phyloP scores from a whole-genome alignment of 1,284 basidiomycete species.

The Melampsora larici-populina region DNA sequence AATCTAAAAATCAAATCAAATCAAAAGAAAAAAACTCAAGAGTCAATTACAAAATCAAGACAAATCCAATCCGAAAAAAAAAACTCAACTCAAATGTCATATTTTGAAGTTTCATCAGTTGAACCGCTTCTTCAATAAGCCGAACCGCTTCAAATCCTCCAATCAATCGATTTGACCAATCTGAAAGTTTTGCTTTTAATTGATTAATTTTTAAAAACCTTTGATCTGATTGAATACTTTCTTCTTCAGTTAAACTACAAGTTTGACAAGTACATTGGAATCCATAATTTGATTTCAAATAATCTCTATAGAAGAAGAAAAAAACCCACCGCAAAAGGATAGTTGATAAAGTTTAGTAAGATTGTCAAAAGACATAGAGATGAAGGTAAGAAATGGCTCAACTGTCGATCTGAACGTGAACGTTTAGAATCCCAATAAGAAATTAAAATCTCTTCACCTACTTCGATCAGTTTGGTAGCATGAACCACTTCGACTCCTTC shows the following conservation, averaged over 20 bases:
- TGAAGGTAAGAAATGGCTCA: constrained; percentile 22
- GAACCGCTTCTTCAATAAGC: constrained; percentile 16
- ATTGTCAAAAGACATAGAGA: neutral
- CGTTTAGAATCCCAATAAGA: constrained; percentile 40
- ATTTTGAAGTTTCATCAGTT: constrained; percentile 25
- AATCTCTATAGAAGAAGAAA: neutral
- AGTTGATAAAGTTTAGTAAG: neutral
- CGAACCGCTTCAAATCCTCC: constrained; percentile 28
- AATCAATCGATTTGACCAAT: constrained; percentile 29
- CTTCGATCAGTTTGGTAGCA: constrained; percentile 18
- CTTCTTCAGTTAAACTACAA: constrained; percentile 14
- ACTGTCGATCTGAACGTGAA: constrained; percentile 31
- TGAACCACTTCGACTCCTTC: constrained; percentile 26
- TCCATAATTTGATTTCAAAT: constrained; percentile 12
- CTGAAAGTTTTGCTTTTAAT: constrained; percentile 31
- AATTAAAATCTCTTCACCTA: constrained; percentile 34
- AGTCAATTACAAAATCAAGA: neutral
- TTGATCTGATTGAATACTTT: constrained; percentile 16
- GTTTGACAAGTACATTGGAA: constrained; percentile 31
- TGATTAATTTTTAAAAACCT: constrained; percentile 32
- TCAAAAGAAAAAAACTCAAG: neutral
- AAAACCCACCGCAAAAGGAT: neutral
- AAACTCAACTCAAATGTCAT: constrained; percentile 38
- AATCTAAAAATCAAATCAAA: neutral
- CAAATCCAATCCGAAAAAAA: neutral